Conservation (phyloP, 768 basidiomycete genomes). For the Agaricus subrufescens region DNA sequence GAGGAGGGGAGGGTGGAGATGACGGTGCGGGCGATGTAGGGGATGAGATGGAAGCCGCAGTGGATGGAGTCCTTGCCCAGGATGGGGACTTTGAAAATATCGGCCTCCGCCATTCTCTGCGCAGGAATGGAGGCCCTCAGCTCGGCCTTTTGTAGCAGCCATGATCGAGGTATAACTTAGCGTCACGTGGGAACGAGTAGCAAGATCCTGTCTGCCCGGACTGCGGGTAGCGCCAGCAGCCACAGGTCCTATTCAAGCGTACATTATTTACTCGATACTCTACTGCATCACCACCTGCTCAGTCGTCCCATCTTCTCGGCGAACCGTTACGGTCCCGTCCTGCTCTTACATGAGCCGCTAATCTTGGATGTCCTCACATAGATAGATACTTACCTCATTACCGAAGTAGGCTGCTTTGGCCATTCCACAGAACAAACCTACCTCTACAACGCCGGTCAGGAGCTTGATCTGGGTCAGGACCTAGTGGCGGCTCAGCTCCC, state of each 20-base stretch:
- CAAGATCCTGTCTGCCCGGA: not conserved
- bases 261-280: not conserved
- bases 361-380: not conserved
- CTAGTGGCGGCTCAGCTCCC: conserved; percentile 29
- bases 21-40: conserved; percentile 79
- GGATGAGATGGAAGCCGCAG: conserved; percentile 88
- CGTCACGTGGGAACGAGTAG: conserved; percentile 11
- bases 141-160: conserved; percentile 8
- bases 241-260: not conserved
- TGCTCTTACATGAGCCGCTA: conserved; percentile 19
- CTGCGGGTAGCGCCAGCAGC: not conserved
- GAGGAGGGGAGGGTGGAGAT: conserved; percentile 68
- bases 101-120: conserved; percentile 28
- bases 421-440: conserved; percentile 93
- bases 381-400: conserved; percentile 49
- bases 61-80: conserved; percentile 85
- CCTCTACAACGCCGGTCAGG: conserved; percentile 98
- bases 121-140: not conserved
- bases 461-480: conserved; percentile 82
- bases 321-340: conserved; percentile 71
- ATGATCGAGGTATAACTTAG: conserved; percentile 7
- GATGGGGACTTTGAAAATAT: conserved; percentile 78
- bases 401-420: conserved; percentile 97
- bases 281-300: conserved; percentile 13
- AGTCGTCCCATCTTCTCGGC: conserved; percentile 42